Percentiles rank a stretch among this genome's conserved stretches.
phyloP scores from a whole-genome alignment of 345 rosid species.

The Clausena lansium region DNA sequence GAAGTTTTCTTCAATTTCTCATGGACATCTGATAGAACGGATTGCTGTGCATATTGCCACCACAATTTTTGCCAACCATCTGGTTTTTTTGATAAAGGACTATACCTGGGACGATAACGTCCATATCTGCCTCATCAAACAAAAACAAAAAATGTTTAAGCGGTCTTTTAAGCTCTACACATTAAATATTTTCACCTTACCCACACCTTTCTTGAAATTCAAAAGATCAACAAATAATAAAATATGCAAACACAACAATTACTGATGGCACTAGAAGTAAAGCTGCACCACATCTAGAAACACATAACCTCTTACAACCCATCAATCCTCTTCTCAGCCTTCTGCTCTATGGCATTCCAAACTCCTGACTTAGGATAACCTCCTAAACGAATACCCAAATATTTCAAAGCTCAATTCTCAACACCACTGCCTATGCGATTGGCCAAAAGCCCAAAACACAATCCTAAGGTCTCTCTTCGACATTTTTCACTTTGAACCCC shows the following conservation, averaged over 20 bases:
- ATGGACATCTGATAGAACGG: constrained; percentile 69
- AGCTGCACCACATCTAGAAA: background rate
- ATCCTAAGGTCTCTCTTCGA: background rate
- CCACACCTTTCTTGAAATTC: background rate
- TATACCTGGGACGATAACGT: constrained; percentile 75
- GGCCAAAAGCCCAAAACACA: background rate
- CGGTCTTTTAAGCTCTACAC: background rate
- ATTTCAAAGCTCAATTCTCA: background rate
- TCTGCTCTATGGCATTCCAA: background rate
- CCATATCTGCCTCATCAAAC: constrained; percentile 63
- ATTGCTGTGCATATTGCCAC: constrained; percentile 91
- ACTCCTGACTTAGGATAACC: background rate
- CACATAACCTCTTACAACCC: background rate
- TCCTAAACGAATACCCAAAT: constrained; percentile 2
- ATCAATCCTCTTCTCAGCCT: background rate
- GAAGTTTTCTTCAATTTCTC: constrained; percentile 74
- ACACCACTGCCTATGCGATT: background rate
- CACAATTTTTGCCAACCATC: constrained; percentile 76
- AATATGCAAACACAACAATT: background rate
- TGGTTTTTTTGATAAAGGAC: constrained; percentile 51
- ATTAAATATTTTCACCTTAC: background rate
- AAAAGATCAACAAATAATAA: background rate
- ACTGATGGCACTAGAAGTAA: background rate
- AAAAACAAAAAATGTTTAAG: background rate
- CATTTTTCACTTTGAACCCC: background rate